Base-by-base conservation (phyloP, 2,329 filamentous ascomycete species). In the Cercospora beticola region DNA sequence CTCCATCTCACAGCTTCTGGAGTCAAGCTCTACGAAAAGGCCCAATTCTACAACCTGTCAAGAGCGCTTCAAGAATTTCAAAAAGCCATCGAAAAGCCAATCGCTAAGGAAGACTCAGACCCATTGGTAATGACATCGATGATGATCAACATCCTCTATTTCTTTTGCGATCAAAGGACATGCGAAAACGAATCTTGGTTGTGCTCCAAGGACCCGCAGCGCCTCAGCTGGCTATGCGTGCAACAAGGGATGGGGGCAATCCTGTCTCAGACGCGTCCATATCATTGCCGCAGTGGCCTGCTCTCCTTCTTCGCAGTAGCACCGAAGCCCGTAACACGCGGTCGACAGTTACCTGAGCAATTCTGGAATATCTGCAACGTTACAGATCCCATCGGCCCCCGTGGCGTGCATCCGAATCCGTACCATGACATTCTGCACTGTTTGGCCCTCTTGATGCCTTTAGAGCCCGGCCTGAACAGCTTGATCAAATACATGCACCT, bases 401-500 rank as follows among this genome's bases (percentile, higher is more conserved):
- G 62, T 18, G 66, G 66, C 16, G 59, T 65, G 5, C 68, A 70
- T 52, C 7, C 62, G 1, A 70, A 70, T n/a, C 68, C 68, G 1
- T 70, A 70, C 16, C 68, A 70, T n/a, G 68, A 70, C 21, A 57
- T 67, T 1, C 26, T 70, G 16, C 68, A 70, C 33, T 67, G 66
- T 10, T 43, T 70, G 9, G 63, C 58, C 7, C 59, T 68, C 9
- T 14, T 70, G 2, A 61, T 70, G 62, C 68, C 68, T 4, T 23
- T 68, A 5, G 58, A 68, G 23, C 62, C 68, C 10, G 68, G 68
- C 2, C 14, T 64, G 9, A 56, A 66, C 14, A 68, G 63, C 36
- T 46, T 70, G 36, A 64, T 66, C 30, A 70, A 68, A 36, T 70
- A 70, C 21, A 67, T 70, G 52, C 68, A 70, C 26, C 65, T 70